phyloP scores from a whole-genome alignment of 2,329 filamentous ascomycete genomes.

The Colletotrichum tropicicola region DNA sequence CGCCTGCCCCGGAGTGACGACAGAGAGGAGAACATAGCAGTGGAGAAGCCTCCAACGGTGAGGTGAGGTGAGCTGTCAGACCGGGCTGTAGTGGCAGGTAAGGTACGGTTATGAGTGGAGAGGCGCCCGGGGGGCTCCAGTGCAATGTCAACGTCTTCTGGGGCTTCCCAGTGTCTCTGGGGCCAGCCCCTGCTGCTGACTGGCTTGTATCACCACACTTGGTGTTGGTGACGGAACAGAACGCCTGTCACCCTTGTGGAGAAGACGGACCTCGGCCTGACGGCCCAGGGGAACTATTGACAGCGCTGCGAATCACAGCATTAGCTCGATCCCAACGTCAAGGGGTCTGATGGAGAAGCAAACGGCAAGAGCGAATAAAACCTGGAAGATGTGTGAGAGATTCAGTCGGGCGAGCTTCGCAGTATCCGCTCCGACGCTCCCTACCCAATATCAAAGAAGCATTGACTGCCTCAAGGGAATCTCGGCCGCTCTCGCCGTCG shows the following conservation, averaged over 20 bases:
- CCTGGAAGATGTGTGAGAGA: constrained; percentile 3
- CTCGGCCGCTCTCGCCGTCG: constrained; percentile 4
- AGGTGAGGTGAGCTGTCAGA: constrained; percentile 28
- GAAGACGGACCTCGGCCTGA: not conserved
- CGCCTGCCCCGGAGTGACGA: constrained; percentile 11
- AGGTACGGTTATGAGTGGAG: constrained; percentile 31
- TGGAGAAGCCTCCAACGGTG: constrained; percentile 21
- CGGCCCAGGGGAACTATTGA: not conserved
- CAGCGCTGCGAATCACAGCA: constrained; percentile 18
- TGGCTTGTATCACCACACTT: not conserved
- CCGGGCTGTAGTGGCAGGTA: constrained; percentile 17
- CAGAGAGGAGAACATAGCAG: constrained; percentile 10
- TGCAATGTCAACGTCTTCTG: constrained; percentile 5
- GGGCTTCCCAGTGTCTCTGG: not conserved
- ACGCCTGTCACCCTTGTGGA: not conserved
- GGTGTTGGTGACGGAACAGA: not conserved
- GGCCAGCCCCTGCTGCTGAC: not conserved
- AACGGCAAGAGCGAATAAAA: not conserved
- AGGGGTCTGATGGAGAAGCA: not conserved
- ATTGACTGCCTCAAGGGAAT: not conserved
- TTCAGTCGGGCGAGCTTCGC: constrained; percentile 1
- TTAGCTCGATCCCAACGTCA: not conserved
- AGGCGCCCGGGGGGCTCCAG: constrained; percentile 8
- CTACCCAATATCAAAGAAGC: constrained; percentile 9
- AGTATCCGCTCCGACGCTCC: not conserved